A percentile compares a stretch with the other conserved stretches of the same genome.
Conservation (phyloP, 768 basidiomycete species). For the Mycena rebaudengoi region DNA sequence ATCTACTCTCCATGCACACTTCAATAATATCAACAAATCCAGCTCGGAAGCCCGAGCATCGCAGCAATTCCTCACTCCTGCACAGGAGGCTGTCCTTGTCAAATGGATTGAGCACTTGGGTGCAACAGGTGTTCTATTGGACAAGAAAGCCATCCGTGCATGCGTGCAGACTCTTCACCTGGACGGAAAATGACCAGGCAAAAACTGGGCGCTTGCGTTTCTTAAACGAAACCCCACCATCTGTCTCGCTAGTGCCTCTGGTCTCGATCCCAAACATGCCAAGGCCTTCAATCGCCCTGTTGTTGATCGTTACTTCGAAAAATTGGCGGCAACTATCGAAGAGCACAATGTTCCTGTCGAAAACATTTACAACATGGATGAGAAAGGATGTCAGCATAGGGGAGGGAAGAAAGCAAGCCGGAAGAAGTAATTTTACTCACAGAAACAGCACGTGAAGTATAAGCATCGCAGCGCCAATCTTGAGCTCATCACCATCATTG, state of each 20-base stretch:
- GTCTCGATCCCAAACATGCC: conserved; percentile 43
- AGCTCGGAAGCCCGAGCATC: neutral
- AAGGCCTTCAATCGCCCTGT: conserved; percentile 41
- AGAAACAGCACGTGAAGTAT: conserved; percentile 7
- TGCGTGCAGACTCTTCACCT: neutral
- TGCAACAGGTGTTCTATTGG: neutral
- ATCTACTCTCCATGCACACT: neutral
- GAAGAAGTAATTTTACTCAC: conserved; percentile 3
- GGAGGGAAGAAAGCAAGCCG: neutral
- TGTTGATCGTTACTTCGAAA: neutral
- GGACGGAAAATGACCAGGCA: neutral
- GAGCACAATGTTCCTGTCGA: neutral
- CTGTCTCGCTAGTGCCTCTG: conserved; percentile 32
- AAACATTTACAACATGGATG: conserved; percentile 4
- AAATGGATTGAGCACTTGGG: neutral
- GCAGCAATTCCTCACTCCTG: neutral
- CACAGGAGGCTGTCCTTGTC: neutral
- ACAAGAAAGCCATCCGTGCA: neutral
- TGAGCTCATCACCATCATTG: conserved; percentile 44
- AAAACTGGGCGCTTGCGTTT: conserved; percentile 29
- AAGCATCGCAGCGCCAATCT: conserved; percentile 32
- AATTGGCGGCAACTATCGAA: neutral
- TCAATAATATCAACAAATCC: neutral
- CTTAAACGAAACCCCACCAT: conserved; percentile 30
- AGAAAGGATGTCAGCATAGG: neutral